A percentile compares a stretch with the other conserved stretches of the same genome.
phyloP scores from a whole-genome alignment of 2,329 filamentous ascomycete genomes.

The Botrytis elliptica region DNA sequence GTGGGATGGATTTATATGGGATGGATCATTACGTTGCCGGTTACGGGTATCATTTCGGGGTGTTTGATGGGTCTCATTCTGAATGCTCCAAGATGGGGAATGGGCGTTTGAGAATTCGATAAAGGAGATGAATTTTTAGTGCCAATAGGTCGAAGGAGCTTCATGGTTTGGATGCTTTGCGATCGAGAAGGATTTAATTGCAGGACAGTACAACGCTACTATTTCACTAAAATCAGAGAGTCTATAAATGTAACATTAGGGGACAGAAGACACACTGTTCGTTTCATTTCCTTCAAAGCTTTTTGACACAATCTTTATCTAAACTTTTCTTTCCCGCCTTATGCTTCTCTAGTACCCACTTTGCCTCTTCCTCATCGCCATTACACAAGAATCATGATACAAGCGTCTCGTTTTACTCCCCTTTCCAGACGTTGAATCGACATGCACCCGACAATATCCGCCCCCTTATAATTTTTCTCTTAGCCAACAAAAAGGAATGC shows the following conservation, averaged over 20 bases:
- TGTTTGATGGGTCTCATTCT: conserved; percentile 19
- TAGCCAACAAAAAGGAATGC: neutral
- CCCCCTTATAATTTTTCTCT: neutral
- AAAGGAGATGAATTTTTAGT: no score
- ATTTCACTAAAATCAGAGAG: neutral
- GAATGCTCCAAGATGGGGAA: conserved; percentile 16
- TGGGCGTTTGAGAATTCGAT: neutral
- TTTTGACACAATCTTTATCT: neutral
- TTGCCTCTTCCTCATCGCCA: neutral
- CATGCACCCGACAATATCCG: neutral
- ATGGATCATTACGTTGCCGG: conserved; percentile 51
- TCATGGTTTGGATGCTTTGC: neutral
- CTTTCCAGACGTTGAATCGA: neutral
- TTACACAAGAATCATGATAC: neutral
- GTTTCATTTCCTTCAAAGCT: neutral
- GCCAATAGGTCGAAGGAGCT: neutral
- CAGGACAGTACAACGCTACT: neutral
- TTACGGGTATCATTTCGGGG: conserved; percentile 22
- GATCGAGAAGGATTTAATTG: neutral
- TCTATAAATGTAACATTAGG: neutral
- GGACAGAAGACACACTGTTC: neutral
- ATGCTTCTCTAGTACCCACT: neutral
- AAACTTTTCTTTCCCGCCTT: neutral
- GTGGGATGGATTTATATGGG: conserved; percentile 63
- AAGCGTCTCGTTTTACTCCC: neutral